A percentile compares a stretch with the other conserved stretches of the same genome.
phyloP scores from a whole-genome alignment of 2,329 filamentous ascomycete genomes.

The Botrytis byssoidea region DNA sequence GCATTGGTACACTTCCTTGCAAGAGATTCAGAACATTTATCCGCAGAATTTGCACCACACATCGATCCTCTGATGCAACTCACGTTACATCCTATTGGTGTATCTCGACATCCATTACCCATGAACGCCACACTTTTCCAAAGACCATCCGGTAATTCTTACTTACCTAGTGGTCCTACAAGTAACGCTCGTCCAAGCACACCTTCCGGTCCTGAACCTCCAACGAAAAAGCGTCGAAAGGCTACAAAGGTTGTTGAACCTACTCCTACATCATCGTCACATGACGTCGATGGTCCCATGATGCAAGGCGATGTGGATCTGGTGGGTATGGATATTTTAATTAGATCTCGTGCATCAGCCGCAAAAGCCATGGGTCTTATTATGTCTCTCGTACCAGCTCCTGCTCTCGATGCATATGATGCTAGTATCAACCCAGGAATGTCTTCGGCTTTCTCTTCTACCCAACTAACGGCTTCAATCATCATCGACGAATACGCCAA shows the following conservation, averaged over 20 bases:
- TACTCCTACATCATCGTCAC: conserved; percentile 62
- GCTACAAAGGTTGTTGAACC: conserved; percentile 78
- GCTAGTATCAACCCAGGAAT: conserved; percentile 64
- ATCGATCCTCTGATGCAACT: conserved; percentile 80
- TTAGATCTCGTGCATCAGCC: conserved; percentile 85
- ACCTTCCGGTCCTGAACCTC: conserved; percentile 52
- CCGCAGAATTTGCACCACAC: conserved; percentile 70
- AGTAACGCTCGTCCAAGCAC: conserved; percentile 44
- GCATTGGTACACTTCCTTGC: conserved; percentile 69
- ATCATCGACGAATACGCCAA: conserved; percentile 87
- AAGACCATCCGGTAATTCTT: conserved; percentile 86
- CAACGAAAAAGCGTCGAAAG: conserved; percentile 73
- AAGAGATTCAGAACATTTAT: conserved; percentile 62
- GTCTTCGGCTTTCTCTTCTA: conserved; percentile 73
- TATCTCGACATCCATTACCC: conserved; percentile 83
- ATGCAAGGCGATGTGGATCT: conserved; percentile 95
- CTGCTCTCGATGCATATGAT: conserved; percentile 62
- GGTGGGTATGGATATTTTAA: conserved; percentile 82
- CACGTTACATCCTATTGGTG: conserved; percentile 86
- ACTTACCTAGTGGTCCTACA: conserved; percentile 51
- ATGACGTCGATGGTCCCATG: conserved; percentile 98
- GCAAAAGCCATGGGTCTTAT: conserved; percentile 83
- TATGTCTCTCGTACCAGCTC: conserved; percentile 72
- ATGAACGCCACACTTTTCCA: conserved; percentile 91
- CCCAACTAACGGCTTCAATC: conserved; percentile 79